These are phyloP conservation scores for Silene latifolia DNA, from an alignment of 148 eudicot species.

Conservation along the genomic window DNA sequence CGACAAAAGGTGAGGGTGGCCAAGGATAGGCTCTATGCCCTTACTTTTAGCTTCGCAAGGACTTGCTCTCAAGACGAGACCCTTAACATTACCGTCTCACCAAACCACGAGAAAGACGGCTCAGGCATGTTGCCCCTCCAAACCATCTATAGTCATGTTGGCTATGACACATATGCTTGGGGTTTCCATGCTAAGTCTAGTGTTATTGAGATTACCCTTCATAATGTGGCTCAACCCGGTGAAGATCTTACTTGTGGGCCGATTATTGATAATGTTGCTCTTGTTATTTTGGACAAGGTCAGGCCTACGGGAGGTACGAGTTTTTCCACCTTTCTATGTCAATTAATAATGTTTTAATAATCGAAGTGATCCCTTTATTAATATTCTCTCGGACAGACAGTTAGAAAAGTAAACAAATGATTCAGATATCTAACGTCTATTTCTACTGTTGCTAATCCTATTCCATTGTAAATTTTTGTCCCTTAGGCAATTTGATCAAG, in stretches of 20 bases:
- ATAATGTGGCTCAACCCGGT: conserved; percentile 28
- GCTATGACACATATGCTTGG: conserved; percentile 48
- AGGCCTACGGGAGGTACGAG: conserved; percentile 26
- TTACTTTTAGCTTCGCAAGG: conserved; percentile 45
- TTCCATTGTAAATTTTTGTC: background rate
- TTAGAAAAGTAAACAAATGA: too few species aligned
- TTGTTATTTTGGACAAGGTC: conserved; percentile 29
- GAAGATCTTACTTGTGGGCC: conserved; percentile 53
- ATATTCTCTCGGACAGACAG: too few species aligned
- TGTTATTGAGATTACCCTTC: conserved; percentile 34
- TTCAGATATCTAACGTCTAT: too few species aligned
- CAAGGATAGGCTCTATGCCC: conserved; percentile 31
- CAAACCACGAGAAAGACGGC: conserved; percentile 14
- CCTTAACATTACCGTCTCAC: conserved; percentile 35
- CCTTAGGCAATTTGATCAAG: conserved; percentile 40
- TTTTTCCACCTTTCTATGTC: too few species aligned
- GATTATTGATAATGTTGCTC: conserved; percentile 38
- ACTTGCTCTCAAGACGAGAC: conserved; percentile 49
- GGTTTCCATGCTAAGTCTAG: conserved; percentile 35
- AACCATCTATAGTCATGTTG: conserved; percentile 38
- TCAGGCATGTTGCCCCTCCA: conserved; percentile 41
- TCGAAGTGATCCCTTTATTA: too few species aligned
- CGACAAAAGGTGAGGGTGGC: conserved; percentile 33
- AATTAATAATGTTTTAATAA: too few species aligned
- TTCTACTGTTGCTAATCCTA: too few species aligned